Base-by-base conservation (phyloP, 208 protist species). In the Leishmania guyanensis region DNA sequence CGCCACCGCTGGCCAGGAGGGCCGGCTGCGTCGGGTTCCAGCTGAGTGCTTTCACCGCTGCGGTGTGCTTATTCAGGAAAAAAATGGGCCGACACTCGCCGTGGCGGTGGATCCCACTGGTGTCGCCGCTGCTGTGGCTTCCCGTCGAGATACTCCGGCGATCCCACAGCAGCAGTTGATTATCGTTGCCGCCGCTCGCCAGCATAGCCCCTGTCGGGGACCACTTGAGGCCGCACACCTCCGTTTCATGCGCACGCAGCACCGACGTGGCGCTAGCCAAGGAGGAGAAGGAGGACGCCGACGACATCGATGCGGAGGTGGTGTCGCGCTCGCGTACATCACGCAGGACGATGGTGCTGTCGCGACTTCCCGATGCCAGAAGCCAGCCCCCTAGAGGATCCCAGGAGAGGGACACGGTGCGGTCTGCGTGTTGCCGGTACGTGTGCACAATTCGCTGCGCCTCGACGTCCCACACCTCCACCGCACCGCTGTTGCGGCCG, bases 131-230 rank as follows among this genome's bases (percentile, higher is more conserved):
- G 62, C 17, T 51, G 36, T 51, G 26, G 70, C 60, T 64, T 26
- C 75, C 66, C 14, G 75, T 79, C 26, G 77, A 17, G 46, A 94
- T 43, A 73, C 54, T 66, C 29, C 88, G 92, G 43, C 83, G 86
- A 79, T 99, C 98, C 98, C 98, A 99, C 50, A 99, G 80, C 58
- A 98, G 93, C 26, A 99, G 87, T 46, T 99, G 88, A 85, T 99
- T 99, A 86, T 99, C 99, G 84, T 99, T 99, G 79, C 98, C 98
- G 29, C 99, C 99, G 17, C 95, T 99, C 56, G 99, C 99, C 16
- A 99, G 85, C 84, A 98, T 92, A 1, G 82, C 83, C 36, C 97
- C 96, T 80, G 98, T 93, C 2, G 91, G 90, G 8, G 94, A 99
- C 98, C 98, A 99, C 56, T 96, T 89, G 50, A 99, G 87, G 5